Evolutionary conservation across 2,329 filamentous ascomycete species (phyloP).

Genomic region (Fusarium dlaminii): DNA sequence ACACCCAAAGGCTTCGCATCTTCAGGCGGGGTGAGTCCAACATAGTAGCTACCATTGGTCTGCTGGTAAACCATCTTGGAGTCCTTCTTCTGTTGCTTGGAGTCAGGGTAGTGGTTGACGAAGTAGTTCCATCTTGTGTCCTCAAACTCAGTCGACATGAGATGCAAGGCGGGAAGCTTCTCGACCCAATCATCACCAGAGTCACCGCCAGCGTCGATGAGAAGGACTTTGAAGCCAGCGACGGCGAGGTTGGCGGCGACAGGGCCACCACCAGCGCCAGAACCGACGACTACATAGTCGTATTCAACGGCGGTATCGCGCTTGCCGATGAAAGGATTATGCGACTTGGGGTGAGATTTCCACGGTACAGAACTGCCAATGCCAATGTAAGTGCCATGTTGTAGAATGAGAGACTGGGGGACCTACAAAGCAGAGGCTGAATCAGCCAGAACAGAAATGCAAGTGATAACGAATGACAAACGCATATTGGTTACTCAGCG

Average conservation of each 20-base stretch:
- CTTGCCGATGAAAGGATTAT: slow-evolving; percentile 21
- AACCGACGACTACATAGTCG: slow-evolving; percentile 69
- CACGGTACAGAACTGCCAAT: not conserved
- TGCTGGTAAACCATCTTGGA: slow-evolving; percentile 59
- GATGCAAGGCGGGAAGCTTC: slow-evolving; percentile 42
- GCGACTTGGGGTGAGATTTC: not conserved
- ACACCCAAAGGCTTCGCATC: slow-evolving; percentile 53
- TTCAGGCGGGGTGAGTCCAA: slow-evolving; percentile 47
- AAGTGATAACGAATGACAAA: slow-evolving; percentile 11
- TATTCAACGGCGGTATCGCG: slow-evolving; percentile 46
- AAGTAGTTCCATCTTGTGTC: slow-evolving; percentile 65
- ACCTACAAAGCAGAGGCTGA: slow-evolving; percentile 15
- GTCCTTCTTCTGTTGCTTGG: slow-evolving; percentile 54
- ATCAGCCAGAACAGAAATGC: slow-evolving; percentile 20
- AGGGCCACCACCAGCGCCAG: slow-evolving; percentile 64
- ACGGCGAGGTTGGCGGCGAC: slow-evolving; percentile 65
- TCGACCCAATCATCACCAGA: slow-evolving; percentile 51
- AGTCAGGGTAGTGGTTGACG: slow-evolving; percentile 67
- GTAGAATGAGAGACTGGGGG: fast-evolving
- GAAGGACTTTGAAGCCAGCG: slow-evolving; percentile 64
- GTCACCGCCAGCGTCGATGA: slow-evolving; percentile 68
- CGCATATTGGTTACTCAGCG: slow-evolving; percentile 20
- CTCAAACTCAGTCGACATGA: slow-evolving; percentile 42
- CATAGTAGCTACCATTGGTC: slow-evolving; percentile 48
- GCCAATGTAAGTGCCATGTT: not conserved